These are phyloP conservation scores for Mortierella alpina DNA, from an alignment of 192 early-diverging fungal species.

Conservation along the genomic window DNA sequence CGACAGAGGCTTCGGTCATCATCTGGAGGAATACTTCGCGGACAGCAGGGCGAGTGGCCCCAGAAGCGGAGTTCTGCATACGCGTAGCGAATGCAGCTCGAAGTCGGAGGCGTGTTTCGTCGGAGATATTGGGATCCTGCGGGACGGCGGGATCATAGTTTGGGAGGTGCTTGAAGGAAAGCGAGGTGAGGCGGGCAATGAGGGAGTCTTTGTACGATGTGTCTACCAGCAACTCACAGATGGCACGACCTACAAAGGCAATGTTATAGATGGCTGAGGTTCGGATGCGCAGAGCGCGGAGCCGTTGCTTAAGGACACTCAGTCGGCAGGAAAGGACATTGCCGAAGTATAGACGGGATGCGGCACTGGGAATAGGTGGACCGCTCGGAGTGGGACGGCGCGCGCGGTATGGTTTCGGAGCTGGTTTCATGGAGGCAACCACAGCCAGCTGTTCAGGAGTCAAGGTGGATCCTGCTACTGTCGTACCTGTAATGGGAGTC, in stretches of 20 bases:
- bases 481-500: too few species aligned
- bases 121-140: background rate
- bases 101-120: background rate
- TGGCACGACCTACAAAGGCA: conserved; percentile 8
- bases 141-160: background rate
- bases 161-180: background rate
- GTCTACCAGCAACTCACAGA: conserved; percentile 7
- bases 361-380: background rate
- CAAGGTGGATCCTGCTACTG: background rate
- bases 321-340: background rate
- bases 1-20: background rate
- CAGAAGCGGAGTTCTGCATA: background rate
- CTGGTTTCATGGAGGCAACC: background rate
- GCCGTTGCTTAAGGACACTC: background rate
- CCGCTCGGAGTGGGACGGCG: background rate
- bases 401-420: background rate
- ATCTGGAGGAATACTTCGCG: background rate
- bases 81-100: background rate
- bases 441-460: background rate
- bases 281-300: background rate
- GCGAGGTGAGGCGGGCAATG: background rate
- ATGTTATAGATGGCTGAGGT: conserved; percentile 6
- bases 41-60: background rate
- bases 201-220: background rate
- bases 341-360: background rate